Evolutionary conservation across 2,329 filamentous ascomycete genomes (phyloP), one percentile per base, ranked within the genome.

Genomic region (Metarhizium anisopliae): DNA sequence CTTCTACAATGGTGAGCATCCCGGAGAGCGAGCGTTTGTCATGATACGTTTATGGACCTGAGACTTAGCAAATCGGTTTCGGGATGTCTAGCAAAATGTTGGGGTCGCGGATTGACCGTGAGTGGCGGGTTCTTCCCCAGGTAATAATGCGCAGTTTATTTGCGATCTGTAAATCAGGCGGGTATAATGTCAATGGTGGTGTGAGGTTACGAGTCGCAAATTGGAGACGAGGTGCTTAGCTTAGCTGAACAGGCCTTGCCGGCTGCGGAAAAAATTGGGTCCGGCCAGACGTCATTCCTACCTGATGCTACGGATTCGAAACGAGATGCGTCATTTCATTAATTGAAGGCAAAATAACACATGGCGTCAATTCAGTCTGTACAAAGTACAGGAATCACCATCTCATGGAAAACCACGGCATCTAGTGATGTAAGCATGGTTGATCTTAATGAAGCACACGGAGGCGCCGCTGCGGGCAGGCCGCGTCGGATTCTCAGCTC

Each of bases 11-110:
- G 62, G 70, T 72, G 70, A 72, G 70, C 66, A 64, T 70, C 62
- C 64, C 66, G 66, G 63, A 69, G 63, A 59, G 56, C 61, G 57
- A 62, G 55, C 60, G 43, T 62, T 64, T 63, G 63, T 69, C 60
- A 57, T 71, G 67, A 70, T 70, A 70, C 68, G 67, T 57, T 62
- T 69, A 69, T 70, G 69, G 68, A 71, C 69, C 69, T 71, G 60
- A 65, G 57, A 59, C 58, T 67, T 67, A 66, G 60, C 59, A 66
- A 62, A 51, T 53, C 36, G 32, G 50, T 36, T 51, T 58, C 47
- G 50, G 50, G 45, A 29, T 49, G 49, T 43, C 6, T 14, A 20
- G 42, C 18, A 7, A 45, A 6, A 14, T 36, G 35, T 36, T 13
- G 35, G 13, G 35, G 7, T 36, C 35, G 8, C 8, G 13, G 35